These are phyloP conservation scores for Fusarium bactridioides DNA, from an alignment of 2,329 filamentous ascomycete species.

Conservation along the genomic window DNA sequence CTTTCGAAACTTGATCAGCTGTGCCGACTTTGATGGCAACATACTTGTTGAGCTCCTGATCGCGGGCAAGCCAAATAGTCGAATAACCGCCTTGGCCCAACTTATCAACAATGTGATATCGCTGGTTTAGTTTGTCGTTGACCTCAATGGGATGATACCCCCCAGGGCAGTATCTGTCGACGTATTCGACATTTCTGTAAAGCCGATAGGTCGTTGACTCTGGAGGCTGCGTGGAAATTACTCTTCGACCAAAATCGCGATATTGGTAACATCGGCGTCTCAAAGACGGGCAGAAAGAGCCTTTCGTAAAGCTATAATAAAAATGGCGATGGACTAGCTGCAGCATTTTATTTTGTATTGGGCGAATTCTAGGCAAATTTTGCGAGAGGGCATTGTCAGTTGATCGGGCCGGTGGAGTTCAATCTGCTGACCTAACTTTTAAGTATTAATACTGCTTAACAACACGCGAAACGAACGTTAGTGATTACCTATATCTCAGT, in stretches of 20 bases:
- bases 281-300: too few species aligned
- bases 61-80: background rate
- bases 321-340: rapidly evolving
- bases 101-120: background rate
- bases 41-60: background rate
- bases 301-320: rapidly evolving
- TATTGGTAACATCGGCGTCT: background rate
- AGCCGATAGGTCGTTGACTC: too few species aligned
- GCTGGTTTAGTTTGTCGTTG: rapidly evolving
- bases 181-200: background rate
- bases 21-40: background rate
- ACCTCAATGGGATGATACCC: background rate
- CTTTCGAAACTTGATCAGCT: background rate
- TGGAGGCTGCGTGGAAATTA: too few species aligned
- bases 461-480: too few species aligned
- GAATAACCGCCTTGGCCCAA: background rate
- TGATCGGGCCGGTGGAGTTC: too few species aligned
- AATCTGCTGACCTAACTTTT: too few species aligned
- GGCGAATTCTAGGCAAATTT: too few species aligned
- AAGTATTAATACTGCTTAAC: too few species aligned
- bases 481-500: too few species aligned
- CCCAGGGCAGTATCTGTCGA: background rate
- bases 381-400: too few species aligned
- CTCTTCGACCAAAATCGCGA: too few species aligned
- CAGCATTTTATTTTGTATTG: too few species aligned